Percentiles rank a stretch among this genome's conserved stretches.
phyloP scores from a whole-genome alignment of 495 filamentous ascomycete genomes.

The Xylaria grammica region DNA sequence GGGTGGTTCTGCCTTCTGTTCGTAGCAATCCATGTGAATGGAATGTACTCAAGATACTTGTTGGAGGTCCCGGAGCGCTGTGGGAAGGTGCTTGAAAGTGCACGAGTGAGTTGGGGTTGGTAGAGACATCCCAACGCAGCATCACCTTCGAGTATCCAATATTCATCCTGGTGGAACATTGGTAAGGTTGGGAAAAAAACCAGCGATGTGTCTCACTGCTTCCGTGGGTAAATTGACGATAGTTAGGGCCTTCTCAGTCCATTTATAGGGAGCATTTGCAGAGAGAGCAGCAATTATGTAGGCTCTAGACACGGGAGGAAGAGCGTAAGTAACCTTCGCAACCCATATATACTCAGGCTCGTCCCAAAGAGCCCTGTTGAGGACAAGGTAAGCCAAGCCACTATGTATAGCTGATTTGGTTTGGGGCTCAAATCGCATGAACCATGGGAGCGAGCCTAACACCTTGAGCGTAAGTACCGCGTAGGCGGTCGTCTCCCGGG shows the following conservation, averaged over 20 bases:
- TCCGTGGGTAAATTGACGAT: too few species aligned
- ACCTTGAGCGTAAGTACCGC: neutral
- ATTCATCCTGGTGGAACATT: conserved; percentile 19
- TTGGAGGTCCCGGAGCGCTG: conserved; percentile 20
- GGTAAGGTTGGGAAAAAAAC: conserved; percentile 22
- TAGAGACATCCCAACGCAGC: conserved; percentile 28
- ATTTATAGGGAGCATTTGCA: conserved; percentile 5
- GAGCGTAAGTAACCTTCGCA: conserved; percentile 47
- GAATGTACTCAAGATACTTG: conserved; percentile 47
- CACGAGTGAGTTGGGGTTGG: conserved; percentile 18
- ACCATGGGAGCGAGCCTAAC: neutral
- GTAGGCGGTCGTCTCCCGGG: neutral
- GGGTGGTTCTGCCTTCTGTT: neutral
- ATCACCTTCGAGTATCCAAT: conserved; percentile 26
- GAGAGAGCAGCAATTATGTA: conserved; percentile 38
- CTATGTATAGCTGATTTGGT: neutral
- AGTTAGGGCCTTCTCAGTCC: neutral
- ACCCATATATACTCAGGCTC: conserved; percentile 39
- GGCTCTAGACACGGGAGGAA: conserved; percentile 29
- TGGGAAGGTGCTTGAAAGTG: conserved; percentile 29
- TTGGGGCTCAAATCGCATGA: neutral
- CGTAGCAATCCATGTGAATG: conserved; percentile 31
- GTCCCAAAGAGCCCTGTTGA: neutral
- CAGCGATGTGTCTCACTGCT: too few species aligned
- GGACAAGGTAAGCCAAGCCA: neutral